Base-by-base conservation (phyloP, 768 basidiomycete genomes). In the Mycena belliarum region DNA sequence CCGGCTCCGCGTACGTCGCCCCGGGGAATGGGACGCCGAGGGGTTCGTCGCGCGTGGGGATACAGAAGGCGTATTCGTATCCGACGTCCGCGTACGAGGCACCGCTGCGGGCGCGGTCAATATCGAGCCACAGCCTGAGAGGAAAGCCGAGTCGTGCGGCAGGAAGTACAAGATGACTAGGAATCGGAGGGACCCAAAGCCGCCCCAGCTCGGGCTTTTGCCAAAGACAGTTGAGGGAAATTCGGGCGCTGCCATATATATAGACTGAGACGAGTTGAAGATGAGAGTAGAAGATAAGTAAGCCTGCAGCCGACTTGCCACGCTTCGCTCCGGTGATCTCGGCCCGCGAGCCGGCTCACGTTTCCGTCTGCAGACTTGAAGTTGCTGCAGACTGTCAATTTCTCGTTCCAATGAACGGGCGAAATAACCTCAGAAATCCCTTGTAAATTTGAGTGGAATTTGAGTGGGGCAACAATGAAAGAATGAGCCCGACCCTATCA, bases 1-100 rank as follows among this genome's bases (percentile, higher is more conserved):
- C 37, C 1, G n/a, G 28, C 24, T 59, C 57, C 12, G 47, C 52
- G 41, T 42, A 59, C 16, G 52, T 59, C 20, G 26, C 10, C 5
- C 57, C 57, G 20, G 57, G 57, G 41, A 59, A 59, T 15, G 48
- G 38, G 8, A 59, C 33, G 6, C 57, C 57, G 1, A 59, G 41
- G 3, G 57, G 57, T 21, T 53, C 9, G 15, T 53, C 57, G 35
- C 35, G 9, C 2, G 40, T 53, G 18, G 57, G 52, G n/a, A 44
- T 11, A 0, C 24, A 4, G 15, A 45, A 35, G 1, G n/a, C 2
- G 47, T 59, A 41, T 2, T 42, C 29, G 35, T 53, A 53, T 4
- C 57, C 57, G n/a, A 59, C 57, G 24, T 53, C 57, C 10, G 29
- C 35, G 47, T 59, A 59, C 1, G 57, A 59, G 9, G 23, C 57